Evolutionary conservation across 805 yeast species (phyloP), one percentile per base, ranked within the genome.

Genomic region (Sungouiozyma ichnusensis): DNA sequence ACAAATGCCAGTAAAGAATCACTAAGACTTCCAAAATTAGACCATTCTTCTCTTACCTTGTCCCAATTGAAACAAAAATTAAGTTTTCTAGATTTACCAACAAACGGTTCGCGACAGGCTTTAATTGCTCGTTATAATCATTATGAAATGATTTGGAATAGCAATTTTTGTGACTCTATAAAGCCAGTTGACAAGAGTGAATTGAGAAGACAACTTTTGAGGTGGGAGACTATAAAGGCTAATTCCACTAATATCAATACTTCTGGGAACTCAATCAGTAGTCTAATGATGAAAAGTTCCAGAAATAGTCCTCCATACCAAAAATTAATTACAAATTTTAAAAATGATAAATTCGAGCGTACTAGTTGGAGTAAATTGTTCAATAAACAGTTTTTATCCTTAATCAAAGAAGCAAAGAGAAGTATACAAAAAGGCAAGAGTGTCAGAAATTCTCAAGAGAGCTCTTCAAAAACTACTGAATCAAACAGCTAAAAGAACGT

Each of bases 51-150:
- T 0, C 62, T 83, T 44, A 64, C 78, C 3, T 74, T 77, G 1
- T 59, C 77, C 2, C 77, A 78, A 50, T 63, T 87, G 11, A 78
- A 78, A 49, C 77, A 74, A 37, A 78, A 77, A 54, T 63, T 88
- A 14, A 40, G 67, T 1, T 67, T 72, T 6, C 56, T 75, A 17
- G 74, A 75, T 13, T 58, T 88, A 5, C 73, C 87, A 0, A 67
- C 76, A 0, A 59, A 57, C 8, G 97, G 97, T 0, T 61, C 80
- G 1, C 67, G 85, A 45, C 63, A 62, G 14, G 79, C 75, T 48
- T 53, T 87, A 50, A 88, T 84, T 46, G 62, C 72, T 16, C 63
- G 97, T 34, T 83, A 83, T 55, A 79, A 76, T 47, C 90, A 87
- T 49, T 88, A 78, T 65, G 76, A 81, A 43, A 75, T 79, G 27